A percentile compares a stretch with the other conserved stretches of the same genome.
These are phyloP conservation scores for Cystofilobasidium macerans DNA, from an alignment of 768 basidiomycete genomes.

Conservation along the genomic window DNA sequence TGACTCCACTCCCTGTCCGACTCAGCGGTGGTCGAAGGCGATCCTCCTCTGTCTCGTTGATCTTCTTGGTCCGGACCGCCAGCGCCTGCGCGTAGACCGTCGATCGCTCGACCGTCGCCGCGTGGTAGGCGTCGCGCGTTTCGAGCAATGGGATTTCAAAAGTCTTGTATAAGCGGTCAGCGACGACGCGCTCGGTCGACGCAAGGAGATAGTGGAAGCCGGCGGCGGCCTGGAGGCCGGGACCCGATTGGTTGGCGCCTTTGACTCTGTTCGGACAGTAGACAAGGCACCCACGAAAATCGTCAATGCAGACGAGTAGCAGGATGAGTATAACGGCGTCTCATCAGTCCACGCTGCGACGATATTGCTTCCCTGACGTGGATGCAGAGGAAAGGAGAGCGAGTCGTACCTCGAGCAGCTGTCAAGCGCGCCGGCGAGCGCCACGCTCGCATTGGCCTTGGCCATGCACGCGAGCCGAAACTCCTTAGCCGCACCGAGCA, in stretches of 20 bases:
- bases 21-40: background rate
- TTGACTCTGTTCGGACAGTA: background rate
- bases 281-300: too few species aligned
- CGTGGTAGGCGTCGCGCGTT: slow-evolving; percentile 1
- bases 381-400: background rate
- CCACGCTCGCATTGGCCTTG: background rate
- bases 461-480: background rate
- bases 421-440: background rate
- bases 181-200: background rate
- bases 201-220: background rate
- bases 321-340: too few species aligned
- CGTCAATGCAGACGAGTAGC: background rate
- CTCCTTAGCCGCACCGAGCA: background rate
- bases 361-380: background rate
- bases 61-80: background rate
- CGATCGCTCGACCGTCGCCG: background rate
- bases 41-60: background rate
- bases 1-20: background rate
- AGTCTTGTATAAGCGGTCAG: background rate
- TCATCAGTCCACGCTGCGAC: too few species aligned
- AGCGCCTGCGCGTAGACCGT: background rate
- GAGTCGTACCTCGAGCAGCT: background rate
- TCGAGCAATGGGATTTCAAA: background rate
- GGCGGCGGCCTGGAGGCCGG: background rate
- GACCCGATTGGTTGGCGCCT: background rate